These are phyloP conservation scores for Pseudogymnoascus sp. DNA, from an alignment of 2,329 filamentous ascomycete species.

Conservation along the genomic window DNA sequence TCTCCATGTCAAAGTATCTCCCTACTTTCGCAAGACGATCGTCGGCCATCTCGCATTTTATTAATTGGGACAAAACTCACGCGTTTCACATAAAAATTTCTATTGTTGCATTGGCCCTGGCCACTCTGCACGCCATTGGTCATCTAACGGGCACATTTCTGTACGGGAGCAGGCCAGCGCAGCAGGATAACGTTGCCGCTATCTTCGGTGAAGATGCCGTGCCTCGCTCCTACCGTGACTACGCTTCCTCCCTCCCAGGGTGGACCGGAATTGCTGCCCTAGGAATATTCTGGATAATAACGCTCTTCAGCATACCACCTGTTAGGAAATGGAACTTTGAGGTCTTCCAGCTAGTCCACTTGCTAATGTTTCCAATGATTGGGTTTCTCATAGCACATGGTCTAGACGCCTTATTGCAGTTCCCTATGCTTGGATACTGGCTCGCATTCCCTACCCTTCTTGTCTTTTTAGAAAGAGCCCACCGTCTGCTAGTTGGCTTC, in stretches of 20 bases:
- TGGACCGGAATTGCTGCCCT: slow-evolving; percentile 43
- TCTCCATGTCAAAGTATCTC: slow-evolving; percentile 51
- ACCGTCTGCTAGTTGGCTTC: slow-evolving; percentile 41
- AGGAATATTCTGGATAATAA: slow-evolving; percentile 41
- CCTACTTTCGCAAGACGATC: slow-evolving; percentile 44
- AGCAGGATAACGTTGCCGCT: slow-evolving; percentile 37
- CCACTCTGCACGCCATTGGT: slow-evolving; percentile 45
- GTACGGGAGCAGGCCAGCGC: slow-evolving; percentile 37
- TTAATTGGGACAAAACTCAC: slow-evolving; percentile 50
- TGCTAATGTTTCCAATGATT: slow-evolving; percentile 52
- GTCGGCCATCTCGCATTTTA: slow-evolving; percentile 43
- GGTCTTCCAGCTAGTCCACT: slow-evolving; percentile 47
- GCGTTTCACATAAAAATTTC: slow-evolving; percentile 49
- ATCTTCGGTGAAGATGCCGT: slow-evolving; percentile 33
- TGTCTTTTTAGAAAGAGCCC: slow-evolving; percentile 40
- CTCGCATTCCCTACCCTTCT: slow-evolving; percentile 45
- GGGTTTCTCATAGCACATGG: slow-evolving; percentile 48
- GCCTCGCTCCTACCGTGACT: slow-evolving; percentile 34
- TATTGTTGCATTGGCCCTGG: slow-evolving; percentile 40
- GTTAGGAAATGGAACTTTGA: slow-evolving; percentile 46
- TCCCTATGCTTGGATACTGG: slow-evolving; percentile 49
- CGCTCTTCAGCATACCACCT: slow-evolving; percentile 40
- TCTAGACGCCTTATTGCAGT: slow-evolving; percentile 41
- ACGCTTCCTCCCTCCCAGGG: slow-evolving; percentile 38
- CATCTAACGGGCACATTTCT: slow-evolving; percentile 46